These are phyloP conservation scores for Cercospora nicotianae DNA, from an alignment of 2,329 filamentous ascomycete species.

Conservation along the genomic window DNA sequence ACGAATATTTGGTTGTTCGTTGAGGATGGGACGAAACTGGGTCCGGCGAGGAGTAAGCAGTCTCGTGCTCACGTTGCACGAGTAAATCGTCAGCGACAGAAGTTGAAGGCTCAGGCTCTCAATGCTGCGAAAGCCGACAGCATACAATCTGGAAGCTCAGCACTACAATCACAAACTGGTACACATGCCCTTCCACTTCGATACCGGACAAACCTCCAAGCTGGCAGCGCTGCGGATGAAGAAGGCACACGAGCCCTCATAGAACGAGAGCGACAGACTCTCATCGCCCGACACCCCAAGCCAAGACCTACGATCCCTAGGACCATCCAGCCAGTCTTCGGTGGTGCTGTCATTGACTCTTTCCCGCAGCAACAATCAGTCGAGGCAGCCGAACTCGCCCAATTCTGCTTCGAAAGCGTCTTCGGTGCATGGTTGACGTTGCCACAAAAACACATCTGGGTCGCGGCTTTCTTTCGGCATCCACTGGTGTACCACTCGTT, in stretches of 20 bases:
- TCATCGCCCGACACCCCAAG: background rate
- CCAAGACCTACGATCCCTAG: background rate
- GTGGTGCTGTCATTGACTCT: constrained; percentile 8
- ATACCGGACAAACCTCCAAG: background rate
- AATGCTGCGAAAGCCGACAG: background rate
- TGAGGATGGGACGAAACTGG: constrained; percentile 12
- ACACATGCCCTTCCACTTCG: background rate
- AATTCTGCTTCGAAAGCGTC: constrained; percentile 16
- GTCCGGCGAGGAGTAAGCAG: constrained; percentile 16
- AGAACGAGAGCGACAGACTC: background rate
- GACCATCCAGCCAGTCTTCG: constrained; percentile 19
- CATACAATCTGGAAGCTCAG: background rate
- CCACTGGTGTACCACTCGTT: constrained; percentile 17
- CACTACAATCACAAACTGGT: background rate
- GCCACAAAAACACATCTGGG: constrained; percentile 10
- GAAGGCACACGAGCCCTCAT: background rate
- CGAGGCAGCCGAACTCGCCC: constrained; percentile 18
- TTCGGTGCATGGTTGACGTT: constrained; percentile 16
- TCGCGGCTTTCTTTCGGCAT: constrained; percentile 18
- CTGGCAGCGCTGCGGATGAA: background rate
- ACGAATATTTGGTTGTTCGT: constrained; percentile 16
- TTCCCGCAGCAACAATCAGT: constrained; percentile 9
- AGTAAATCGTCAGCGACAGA: constrained; percentile 21
- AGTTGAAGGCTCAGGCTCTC: constrained; percentile 10
- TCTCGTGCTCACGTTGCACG: constrained; percentile 22